Base-by-base conservation (phyloP, 163 green algal genomes). In the Chlamydomonas reinhardtii region DNA sequence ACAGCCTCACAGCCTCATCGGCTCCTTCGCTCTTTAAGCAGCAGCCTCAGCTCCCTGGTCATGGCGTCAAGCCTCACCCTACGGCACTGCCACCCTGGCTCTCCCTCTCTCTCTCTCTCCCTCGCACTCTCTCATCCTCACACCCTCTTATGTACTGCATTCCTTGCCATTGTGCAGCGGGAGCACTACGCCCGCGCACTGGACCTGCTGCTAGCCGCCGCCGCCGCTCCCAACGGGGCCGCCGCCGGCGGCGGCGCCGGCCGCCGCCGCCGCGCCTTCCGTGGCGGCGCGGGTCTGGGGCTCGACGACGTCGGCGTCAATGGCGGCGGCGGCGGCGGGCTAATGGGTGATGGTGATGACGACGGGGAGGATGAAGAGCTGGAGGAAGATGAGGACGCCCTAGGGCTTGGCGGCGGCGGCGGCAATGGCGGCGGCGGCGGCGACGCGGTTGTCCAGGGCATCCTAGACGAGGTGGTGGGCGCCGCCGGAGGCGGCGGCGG, bases 151-250 rank as follows among this genome's bases (percentile, higher is more conserved):
- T n/a, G n/a, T n/a, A n/a, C n/a, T n/a, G n/a, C n/a, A n/a, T n/a
- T n/a, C n/a, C n/a, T n/a, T n/a, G n/a, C n/a, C n/a, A n/a, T n/a
- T n/a, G n/a, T 0, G n/a, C 65, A 72, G 65, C 65, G 19, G 9
- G 74, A 59, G 74, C 43, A 61, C 20, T 24, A 73, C 24, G 76
- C 62, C 64, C 76, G 62, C 29, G 62, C 62, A 25, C 35, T 83
- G 62, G 76, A 83, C 62, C 37, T 48, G 22, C 76, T 83, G 62
- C 62, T 83, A 12, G 48, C 48, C 5, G 48, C 48, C 48, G 48
- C 48, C 48, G 48, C 48, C 48, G 48, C 48, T 9, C 48, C 48
- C 48, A 19, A 9, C 48, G 35, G 61, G 39, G 35, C 56, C 74
- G 74, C 56, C 74, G 34, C 56, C 61, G 61, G 32, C 29, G 39